These are phyloP conservation scores for Brassica nigra DNA, from an alignment of 345 rosid species.

Conservation along the genomic window DNA sequence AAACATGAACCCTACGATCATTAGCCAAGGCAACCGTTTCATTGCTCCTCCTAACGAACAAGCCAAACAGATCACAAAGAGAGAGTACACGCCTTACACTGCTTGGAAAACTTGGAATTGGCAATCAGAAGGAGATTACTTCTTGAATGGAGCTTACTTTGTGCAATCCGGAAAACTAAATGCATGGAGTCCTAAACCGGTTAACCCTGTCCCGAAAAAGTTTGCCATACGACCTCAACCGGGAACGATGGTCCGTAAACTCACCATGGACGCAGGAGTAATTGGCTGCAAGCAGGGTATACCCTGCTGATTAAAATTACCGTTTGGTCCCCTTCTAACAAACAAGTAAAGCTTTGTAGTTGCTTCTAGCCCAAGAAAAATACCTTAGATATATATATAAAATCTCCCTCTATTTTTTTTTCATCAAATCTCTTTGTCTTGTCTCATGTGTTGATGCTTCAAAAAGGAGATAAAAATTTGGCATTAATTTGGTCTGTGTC, in stretches of 20 bases:
- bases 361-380: slow-evolving; percentile 25
- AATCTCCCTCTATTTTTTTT: neutral
- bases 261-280: slow-evolving; percentile 55
- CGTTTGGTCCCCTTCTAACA: slow-evolving; percentile 10
- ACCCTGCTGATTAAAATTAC: slow-evolving; percentile 34
- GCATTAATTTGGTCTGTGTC: neutral
- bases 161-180: slow-evolving; percentile 55
- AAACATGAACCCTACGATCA: slow-evolving; percentile 59
- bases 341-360: neutral
- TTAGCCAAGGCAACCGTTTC: slow-evolving; percentile 83
- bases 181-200: slow-evolving; percentile 29
- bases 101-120: slow-evolving; percentile 70
- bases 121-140: slow-evolving; percentile 68
- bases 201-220: slow-evolving; percentile 14
- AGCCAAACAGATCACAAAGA: slow-evolving; percentile 62
- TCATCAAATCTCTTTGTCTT: neutral
- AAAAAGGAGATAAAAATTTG: neutral
- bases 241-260: slow-evolving; percentile 46
- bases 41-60: slow-evolving; percentile 54
- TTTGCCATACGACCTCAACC: slow-evolving; percentile 50
- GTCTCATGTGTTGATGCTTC: slow-evolving; percentile 6
- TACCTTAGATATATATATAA: slow-evolving; percentile 2
- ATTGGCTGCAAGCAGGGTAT: slow-evolving; percentile 44
- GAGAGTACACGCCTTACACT: slow-evolving; percentile 43
- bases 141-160: slow-evolving; percentile 72